Base-by-base conservation (phyloP, 2,329 filamentous ascomycete species). In the Aspergillus pseudoterreus region DNA sequence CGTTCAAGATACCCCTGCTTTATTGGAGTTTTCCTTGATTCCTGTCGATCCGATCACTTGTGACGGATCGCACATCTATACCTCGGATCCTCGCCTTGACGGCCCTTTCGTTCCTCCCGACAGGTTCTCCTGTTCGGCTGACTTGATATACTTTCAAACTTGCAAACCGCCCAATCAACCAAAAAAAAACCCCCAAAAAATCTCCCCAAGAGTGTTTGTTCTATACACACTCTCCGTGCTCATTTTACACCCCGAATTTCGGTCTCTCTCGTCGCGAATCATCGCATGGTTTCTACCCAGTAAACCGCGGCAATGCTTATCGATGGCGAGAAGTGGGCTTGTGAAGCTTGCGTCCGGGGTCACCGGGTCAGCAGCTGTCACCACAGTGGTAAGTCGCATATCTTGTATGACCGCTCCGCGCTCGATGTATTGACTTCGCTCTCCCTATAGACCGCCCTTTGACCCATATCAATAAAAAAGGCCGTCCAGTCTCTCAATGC, bases 301-400 rank as follows among this genome's bases (percentile, higher is more conserved):
- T 67, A 66, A 42, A 67, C 63, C 64, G 61, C 62, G 63, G 62
- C 60, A 61, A 92, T 92, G 88, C 81, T 92, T 72, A 88, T 92
- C 73, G 86, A 96, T 81, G 92, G 92, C 74, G 90, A 96, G 79
- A 97, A 97, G 80, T 97, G 84, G 79, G 92, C 92, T 75, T 97
- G 92, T 81, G 90, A 95, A 78, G 92, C 92, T 77, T 99, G 94
- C 78, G 91, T 99, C 71, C 88, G 94, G 75, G 94, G 94, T 70
- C 94, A 99, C 79, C 90, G 94, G 71, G 94, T 99, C 71, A 97
- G 92, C 86, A 96, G 94, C 72, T 99, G 94, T 80, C 90, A 92
- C 73, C 94, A 99, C 75, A 83, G 84, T 72, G 91, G 92, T 96
- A 84, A 79, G 88, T 82, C 57, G 63, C 39, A 24, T 30, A 22